Base-by-base conservation (phyloP, 352 stramenopile genomes). In the Phytophthora megakarya region DNA sequence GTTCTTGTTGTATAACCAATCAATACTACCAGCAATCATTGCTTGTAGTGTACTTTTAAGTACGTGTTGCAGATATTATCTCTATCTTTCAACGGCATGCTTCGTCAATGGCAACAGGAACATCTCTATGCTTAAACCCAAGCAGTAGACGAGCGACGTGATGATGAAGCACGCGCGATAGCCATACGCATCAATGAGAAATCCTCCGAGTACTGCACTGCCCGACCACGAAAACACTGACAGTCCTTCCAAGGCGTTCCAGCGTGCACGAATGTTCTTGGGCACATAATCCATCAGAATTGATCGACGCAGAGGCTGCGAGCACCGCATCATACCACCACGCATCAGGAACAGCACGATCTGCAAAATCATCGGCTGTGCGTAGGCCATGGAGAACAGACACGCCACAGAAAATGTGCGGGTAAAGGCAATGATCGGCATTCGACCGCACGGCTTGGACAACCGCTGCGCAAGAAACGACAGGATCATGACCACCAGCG, bases 101-200 rank as follows among this genome's bases (percentile, higher is more conserved):
- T 86, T 86, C 15, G 80, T 87, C 12, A 89, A 51, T 13, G 82
- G 85, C 16, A 93, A 54, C 13, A 92, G 62, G 18, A 90, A 46
- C 38, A 81, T 60, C 57, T 93, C 84, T 26, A 93, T 49, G 5
- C 53, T 56, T 30, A 93, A 46, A 12, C 84, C 84, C 13, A 64
- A 50, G 23, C 70, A 66, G 70, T 93, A 93, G 28, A 93, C 84
- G 15, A 82, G 47, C 19, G 75, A 83, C 58, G 84, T 93, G 69
- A 93, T 90, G n/a, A 84, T 70, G 52, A 93, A 93, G 62, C 84
- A 93, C 66, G 51, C 80, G 48, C 84, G 82, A 64, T 93, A 93
- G 44, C 71, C 81, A 64, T 90, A 90, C 16, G 69, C 78, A 67
- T 93, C 84, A 46, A 93, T 89, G 46, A 93, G 58, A 42, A 81